phyloP scores from a whole-genome alignment of 106 monocot species.

The Platanthera guangdongensis region DNA sequence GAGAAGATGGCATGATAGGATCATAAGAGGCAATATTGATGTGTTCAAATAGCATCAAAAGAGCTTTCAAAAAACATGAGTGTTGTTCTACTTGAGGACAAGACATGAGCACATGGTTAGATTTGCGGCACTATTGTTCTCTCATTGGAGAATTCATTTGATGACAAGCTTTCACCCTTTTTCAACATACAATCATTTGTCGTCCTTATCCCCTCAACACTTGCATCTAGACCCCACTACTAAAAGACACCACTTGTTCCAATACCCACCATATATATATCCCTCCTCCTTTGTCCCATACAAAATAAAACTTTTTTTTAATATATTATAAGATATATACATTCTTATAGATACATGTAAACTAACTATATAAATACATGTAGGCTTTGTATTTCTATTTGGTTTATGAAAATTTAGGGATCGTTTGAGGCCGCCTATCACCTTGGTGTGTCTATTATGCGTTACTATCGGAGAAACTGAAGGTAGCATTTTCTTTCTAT shows the following conservation, averaged over 20 bases:
- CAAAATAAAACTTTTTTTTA: no score
- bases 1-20: no score
- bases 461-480: no score
- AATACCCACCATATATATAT: neutral
- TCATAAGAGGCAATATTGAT: no score
- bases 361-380: no score
- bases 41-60: neutral
- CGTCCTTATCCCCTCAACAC: neutral
- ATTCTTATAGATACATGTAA: no score
- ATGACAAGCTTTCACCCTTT: neutral
- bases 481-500: no score
- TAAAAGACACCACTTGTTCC: neutral
- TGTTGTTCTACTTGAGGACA: conserved; percentile 5
- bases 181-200: neutral
- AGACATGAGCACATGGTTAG: conserved; percentile 1
- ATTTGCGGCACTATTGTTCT: neutral
- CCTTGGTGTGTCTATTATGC: no score
- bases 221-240: neutral
- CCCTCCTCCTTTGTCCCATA: neutral
- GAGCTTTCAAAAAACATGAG: neutral
- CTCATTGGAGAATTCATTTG: neutral
- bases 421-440: no score
- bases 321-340: no score
- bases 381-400: no score
- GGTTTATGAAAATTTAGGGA: no score